A percentile compares a stretch with the other conserved stretches of the same genome.
These are phyloP conservation scores for Spongospora subterranea DNA, from an alignment of 208 protist species.

Conservation along the genomic window DNA sequence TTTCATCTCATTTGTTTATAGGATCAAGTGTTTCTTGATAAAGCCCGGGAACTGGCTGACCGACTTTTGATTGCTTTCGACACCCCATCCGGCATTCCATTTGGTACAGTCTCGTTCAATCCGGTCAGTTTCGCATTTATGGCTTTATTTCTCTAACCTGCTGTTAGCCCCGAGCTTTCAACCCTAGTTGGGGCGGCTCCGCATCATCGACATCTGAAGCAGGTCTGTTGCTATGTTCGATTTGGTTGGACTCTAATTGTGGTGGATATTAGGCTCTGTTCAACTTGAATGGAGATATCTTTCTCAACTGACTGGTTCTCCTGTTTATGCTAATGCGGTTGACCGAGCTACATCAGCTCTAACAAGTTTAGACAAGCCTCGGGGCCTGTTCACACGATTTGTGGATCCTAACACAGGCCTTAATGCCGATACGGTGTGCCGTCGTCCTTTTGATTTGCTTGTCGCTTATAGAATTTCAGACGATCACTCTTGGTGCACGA, in stretches of 20 bases:
- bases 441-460: neutral
- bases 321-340: slow-evolving; percentile 58
- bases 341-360: neutral
- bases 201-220: slow-evolving; percentile 44
- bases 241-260: neutral
- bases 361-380: neutral
- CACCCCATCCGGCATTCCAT: slow-evolving; percentile 12
- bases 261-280: neutral
- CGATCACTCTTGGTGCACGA: slow-evolving; percentile 68
- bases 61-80: slow-evolving; percentile 73
- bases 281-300: slow-evolving; percentile 47
- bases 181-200: neutral
- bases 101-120: slow-evolving; percentile 53
- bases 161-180: neutral
- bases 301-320: neutral
- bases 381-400: slow-evolving; percentile 25
- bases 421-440: neutral
- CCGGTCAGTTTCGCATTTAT: slow-evolving; percentile 40
- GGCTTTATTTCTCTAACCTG: neutral
- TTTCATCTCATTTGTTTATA: neutral
- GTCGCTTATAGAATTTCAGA: neutral
- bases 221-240: neutral
- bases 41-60: slow-evolving; percentile 66
- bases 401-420: neutral
- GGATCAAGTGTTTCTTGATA: slow-evolving; percentile 64